These are phyloP conservation scores for Omphalotus guepiniiformis DNA, from an alignment of 768 basidiomycete species.

Conservation along the genomic window DNA sequence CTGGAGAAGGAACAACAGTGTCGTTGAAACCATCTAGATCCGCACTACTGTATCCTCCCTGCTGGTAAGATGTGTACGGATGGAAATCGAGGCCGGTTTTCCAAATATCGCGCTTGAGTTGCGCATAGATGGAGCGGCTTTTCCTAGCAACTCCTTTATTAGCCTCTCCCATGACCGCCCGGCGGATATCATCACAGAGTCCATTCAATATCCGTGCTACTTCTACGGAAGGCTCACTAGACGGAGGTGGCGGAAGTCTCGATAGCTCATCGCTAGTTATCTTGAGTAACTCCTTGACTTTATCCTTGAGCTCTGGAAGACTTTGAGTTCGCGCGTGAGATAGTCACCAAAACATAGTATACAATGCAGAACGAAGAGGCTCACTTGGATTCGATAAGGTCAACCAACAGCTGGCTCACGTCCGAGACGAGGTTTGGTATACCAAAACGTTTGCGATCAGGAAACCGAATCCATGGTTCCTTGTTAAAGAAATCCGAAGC, in stretches of 20 bases:
- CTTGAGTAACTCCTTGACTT: slow-evolving; percentile 37
- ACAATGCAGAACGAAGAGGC: slow-evolving; percentile 18
- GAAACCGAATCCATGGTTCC: slow-evolving; percentile 49
- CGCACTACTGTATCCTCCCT: neutral
- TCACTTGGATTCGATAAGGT: slow-evolving; percentile 9
- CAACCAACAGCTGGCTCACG: slow-evolving; percentile 44
- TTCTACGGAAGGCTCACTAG: slow-evolving; percentile 39
- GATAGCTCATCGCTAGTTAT: slow-evolving; percentile 29
- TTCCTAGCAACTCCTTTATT: slow-evolving; percentile 25
- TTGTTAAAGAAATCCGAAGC: slow-evolving; percentile 43
- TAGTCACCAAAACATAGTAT: neutral
- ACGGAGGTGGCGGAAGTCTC: slow-evolving; percentile 35
- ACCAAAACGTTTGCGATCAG: slow-evolving; percentile 47
- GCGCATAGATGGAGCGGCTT: slow-evolving; percentile 23
- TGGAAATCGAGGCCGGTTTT: slow-evolving; percentile 31
- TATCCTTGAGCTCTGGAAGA: slow-evolving; percentile 38
- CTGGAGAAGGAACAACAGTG: neutral
- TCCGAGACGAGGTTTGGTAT: slow-evolving; percentile 47
- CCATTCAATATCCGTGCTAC: slow-evolving; percentile 37
- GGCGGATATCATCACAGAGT: slow-evolving; percentile 36
- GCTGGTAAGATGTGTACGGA: too few species aligned
- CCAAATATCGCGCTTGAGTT: slow-evolving; percentile 27
- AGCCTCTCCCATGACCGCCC: slow-evolving; percentile 22
- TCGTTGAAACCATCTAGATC: neutral
- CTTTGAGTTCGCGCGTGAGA: slow-evolving; percentile 31